phyloP scores from a whole-genome alignment of 441 rosid genomes.

The Gossypium armourianum region DNA sequence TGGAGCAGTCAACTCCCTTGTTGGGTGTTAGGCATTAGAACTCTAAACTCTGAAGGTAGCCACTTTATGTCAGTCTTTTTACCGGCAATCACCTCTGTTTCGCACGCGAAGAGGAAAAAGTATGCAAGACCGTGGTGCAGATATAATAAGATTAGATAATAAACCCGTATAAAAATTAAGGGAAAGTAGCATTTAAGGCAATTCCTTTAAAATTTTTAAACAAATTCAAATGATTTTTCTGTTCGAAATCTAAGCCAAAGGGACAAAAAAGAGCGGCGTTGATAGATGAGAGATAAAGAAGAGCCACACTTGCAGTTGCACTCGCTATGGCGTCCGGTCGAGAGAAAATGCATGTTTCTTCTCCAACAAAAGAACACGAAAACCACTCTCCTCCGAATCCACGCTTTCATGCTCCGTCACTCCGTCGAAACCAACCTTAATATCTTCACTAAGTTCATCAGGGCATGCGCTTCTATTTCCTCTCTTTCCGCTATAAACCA shows the following conservation, averaged over 20 bases:
- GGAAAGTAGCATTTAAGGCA: neutral
- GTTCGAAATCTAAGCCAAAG: neutral
- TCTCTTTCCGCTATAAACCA: slow-evolving; percentile 24
- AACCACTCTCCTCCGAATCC: slow-evolving; percentile 39
- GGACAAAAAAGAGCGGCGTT: neutral
- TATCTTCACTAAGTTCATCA: slow-evolving; percentile 47
- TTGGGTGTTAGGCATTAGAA: too few relatives aligned
- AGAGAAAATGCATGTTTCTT: slow-evolving; percentile 43
- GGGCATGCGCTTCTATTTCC: slow-evolving; percentile 25
- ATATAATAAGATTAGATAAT: too few relatives aligned
- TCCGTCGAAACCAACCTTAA: slow-evolving; percentile 42
- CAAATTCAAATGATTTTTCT: neutral
- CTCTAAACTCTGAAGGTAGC: too few relatives aligned
- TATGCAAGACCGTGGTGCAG: too few relatives aligned
- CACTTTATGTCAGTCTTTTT: too few relatives aligned
- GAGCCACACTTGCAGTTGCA: slow-evolving; percentile 3
- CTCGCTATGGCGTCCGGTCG: slow-evolving; percentile 36
- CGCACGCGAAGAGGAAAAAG: too few relatives aligned
- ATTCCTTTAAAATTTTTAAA: neutral
- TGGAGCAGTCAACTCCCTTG: too few relatives aligned
- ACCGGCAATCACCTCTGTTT: too few relatives aligned
- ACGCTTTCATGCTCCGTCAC: slow-evolving; percentile 51
- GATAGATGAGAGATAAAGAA: slow-evolving; percentile 9
- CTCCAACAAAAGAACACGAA: slow-evolving; percentile 33
- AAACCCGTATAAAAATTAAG: too few relatives aligned